phyloP scores from a whole-genome alignment of 352 stramenopile genomes.

The Phytophthora pluvialis region DNA sequence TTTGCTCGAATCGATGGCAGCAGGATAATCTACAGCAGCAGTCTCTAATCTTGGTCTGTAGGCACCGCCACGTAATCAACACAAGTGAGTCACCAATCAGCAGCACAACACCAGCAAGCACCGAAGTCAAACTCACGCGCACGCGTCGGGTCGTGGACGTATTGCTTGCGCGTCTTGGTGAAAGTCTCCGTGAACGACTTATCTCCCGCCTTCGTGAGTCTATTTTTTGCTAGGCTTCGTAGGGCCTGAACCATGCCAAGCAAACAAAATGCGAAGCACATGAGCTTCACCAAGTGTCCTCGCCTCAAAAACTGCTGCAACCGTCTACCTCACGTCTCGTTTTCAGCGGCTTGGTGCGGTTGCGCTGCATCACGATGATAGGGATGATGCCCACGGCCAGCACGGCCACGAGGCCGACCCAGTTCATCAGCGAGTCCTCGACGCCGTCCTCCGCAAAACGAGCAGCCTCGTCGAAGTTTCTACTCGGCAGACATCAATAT shows the following conservation, averaged over 20 bases:
- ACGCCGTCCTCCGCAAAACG: slow-evolving; percentile 70
- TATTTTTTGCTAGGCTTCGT: slow-evolving; percentile 81
- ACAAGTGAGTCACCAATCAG: slow-evolving; percentile 6
- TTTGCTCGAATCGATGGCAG: slow-evolving; percentile 4
- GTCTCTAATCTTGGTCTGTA: slow-evolving; percentile 39
- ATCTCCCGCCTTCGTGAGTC: slow-evolving; percentile 57
- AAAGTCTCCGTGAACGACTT: slow-evolving; percentile 56
- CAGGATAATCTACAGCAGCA: slow-evolving; percentile 10
- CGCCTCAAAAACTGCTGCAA: slow-evolving; percentile 6
- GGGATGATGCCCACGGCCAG: slow-evolving; percentile 58
- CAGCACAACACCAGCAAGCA: neutral
- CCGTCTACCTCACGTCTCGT: slow-evolving; percentile 74
- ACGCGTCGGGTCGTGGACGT: slow-evolving; percentile 51
- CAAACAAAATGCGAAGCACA: neutral
- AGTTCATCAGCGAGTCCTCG: slow-evolving; percentile 78
- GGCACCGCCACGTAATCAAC: slow-evolving; percentile 2
- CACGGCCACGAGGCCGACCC: slow-evolving; percentile 66
- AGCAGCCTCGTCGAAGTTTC: slow-evolving; percentile 81
- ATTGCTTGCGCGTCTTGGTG: slow-evolving; percentile 53
- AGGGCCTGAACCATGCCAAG: slow-evolving; percentile 41
- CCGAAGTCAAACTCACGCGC: slow-evolving; percentile 26
- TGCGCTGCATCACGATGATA: slow-evolving; percentile 77
- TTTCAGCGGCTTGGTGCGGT: slow-evolving; percentile 73
- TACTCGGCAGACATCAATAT: slow-evolving; percentile 14
- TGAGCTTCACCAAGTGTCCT: slow-evolving; percentile 4